Percentiles rank a stretch among this genome's conserved stretches.
Conservation (phyloP, 2,329 filamentous ascomycete genomes). For the Rutstroemia sp. region DNA sequence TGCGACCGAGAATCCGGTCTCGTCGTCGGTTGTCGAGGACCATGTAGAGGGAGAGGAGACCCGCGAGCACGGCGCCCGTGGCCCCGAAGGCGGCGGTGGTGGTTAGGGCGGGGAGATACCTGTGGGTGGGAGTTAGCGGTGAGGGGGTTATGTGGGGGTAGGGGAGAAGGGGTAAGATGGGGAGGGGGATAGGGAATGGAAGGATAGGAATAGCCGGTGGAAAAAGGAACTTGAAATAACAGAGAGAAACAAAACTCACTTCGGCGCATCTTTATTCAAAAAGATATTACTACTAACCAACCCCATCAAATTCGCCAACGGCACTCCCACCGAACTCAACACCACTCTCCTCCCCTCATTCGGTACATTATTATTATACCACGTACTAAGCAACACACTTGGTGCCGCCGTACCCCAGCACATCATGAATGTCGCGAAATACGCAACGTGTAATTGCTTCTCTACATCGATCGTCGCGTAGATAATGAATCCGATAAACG, state of each 20-base stretch:
- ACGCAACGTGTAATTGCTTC: constrained; percentile 45
- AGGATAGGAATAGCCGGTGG: neutral
- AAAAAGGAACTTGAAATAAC: no score
- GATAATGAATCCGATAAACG: constrained; percentile 72
- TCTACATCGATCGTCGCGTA: constrained; percentile 60
- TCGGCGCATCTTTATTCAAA: constrained; percentile 52
- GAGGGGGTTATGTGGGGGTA: constrained; percentile 35
- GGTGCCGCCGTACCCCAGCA: constrained; percentile 37
- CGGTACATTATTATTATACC: constrained; percentile 58
- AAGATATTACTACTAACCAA: constrained; percentile 65
- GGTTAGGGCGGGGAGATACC: constrained; percentile 55
- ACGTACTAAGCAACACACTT: constrained; percentile 26
- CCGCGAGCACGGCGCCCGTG: constrained; percentile 47
- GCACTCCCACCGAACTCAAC: constrained; percentile 55
- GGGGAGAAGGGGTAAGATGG: constrained; percentile 36
- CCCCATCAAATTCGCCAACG: constrained; percentile 59
- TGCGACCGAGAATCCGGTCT: constrained; percentile 21
- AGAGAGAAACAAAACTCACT: constrained; percentile 22
- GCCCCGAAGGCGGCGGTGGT: constrained; percentile 61
- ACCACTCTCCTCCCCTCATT: constrained; percentile 55
- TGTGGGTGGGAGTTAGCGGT: neutral
- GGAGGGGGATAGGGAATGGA: no score
- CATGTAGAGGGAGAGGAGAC: constrained; percentile 54
- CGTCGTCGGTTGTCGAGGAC: constrained; percentile 39
- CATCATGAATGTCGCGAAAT: constrained; percentile 64